Conservation (phyloP, 1,284 basidiomycete genomes). For the Apiotrichum gracile region DNA sequence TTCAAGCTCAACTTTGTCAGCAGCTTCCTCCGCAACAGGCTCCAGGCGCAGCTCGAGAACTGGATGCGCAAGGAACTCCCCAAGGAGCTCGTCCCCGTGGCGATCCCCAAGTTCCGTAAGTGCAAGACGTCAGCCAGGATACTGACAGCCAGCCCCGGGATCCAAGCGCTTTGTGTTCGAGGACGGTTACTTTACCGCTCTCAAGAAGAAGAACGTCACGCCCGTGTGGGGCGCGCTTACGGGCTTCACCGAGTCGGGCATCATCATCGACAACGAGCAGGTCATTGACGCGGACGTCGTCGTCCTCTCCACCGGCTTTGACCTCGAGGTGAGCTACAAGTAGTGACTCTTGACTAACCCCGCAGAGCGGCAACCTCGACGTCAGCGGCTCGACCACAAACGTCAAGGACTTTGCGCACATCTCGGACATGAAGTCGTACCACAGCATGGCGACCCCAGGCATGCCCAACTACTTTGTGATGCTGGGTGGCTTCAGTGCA, state of each 20-base stretch:
- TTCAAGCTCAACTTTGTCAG: background rate
- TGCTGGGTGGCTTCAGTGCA: constrained; percentile 14
- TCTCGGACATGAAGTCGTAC: background rate
- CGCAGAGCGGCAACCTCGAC: background rate
- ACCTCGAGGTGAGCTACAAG: background rate
- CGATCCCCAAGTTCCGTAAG: constrained; percentile 23
- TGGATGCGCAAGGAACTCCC: constrained; percentile 13
- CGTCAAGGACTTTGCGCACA: background rate
- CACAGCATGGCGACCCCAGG: constrained; percentile 7
- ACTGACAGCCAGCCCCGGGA: constrained; percentile 15
- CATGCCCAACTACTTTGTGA: constrained; percentile 16
- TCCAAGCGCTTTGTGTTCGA: constrained; percentile 21
- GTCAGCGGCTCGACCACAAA: background rate
- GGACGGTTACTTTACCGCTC: constrained; percentile 20
- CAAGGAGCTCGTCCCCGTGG: constrained; percentile 6
- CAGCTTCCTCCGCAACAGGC: background rate
- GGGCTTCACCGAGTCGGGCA: constrained; percentile 4
- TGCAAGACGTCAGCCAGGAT: background rate
- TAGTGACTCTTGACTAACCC: background rate
- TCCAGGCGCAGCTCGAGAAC: background rate
- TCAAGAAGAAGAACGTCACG: constrained; percentile 22
- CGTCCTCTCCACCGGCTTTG: constrained; percentile 5
- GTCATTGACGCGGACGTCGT: constrained; percentile 13
- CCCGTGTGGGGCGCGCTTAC: constrained; percentile 9
- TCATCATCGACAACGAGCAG: constrained; percentile 16